Conservation (phyloP, 768 basidiomycete species). For the Cystobasidium ongulense region DNA sequence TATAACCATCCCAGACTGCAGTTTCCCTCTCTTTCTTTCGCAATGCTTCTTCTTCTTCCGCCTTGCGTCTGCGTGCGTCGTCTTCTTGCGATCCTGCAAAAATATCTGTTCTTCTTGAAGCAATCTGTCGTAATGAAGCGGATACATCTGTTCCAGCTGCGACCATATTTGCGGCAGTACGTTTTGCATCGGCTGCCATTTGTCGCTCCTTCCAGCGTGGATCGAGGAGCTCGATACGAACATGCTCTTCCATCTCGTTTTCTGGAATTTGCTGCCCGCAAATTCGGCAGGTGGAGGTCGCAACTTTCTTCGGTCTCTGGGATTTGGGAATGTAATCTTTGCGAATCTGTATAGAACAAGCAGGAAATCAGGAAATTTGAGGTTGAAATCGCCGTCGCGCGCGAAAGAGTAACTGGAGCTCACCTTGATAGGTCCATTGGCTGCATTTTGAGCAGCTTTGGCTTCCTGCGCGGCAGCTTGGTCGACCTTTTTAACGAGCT, state of each 20-base stretch:
- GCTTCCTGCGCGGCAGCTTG: constrained; percentile 52
- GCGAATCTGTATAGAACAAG: constrained; percentile 69
- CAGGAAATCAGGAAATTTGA: background rate
- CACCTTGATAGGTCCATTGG: constrained; percentile 5
- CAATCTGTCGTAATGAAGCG: constrained; percentile 82
- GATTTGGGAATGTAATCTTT: constrained; percentile 89
- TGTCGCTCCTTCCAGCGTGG: constrained; percentile 97
- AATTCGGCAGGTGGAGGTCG: constrained; percentile 66
- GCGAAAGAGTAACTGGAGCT: background rate
- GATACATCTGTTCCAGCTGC: constrained; percentile 73
- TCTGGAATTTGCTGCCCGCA: constrained; percentile 95
- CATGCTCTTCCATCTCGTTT: constrained; percentile 91
- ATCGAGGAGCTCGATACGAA: constrained; percentile 95
- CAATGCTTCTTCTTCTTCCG: constrained; percentile 76
- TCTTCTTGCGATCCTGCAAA: constrained; percentile 93
- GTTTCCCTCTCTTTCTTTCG: constrained; percentile 82
- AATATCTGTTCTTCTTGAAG: constrained; percentile 90
- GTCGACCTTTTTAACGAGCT: constrained; percentile 50
- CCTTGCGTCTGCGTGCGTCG: constrained; percentile 59
- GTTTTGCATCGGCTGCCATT: constrained; percentile 75
- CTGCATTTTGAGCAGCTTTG: constrained; percentile 66
- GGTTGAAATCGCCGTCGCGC: background rate
- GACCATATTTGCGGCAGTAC: constrained; percentile 52
- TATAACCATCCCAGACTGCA: constrained; percentile 98
- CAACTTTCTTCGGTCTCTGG: constrained; percentile 52